Base-by-base conservation (phyloP, 495 filamentous ascomycete genomes). In the Penicillium fimorum region DNA sequence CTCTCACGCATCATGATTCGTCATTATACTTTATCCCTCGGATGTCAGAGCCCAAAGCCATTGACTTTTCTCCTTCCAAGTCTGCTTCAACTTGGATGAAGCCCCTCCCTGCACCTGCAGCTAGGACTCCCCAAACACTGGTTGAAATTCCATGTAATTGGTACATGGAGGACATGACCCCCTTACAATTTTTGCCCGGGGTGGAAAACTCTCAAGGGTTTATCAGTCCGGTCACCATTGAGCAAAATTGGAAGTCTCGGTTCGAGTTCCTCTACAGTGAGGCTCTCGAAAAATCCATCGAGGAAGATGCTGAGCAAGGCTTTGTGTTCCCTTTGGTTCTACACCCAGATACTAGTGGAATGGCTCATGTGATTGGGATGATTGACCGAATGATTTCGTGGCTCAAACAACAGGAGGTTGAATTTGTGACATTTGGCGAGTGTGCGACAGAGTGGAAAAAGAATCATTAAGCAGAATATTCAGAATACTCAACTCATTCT, bases 321-420 rank as follows among this genome's bases (percentile, higher is more conserved):
- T 56, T 56, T 2, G 65, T 83, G 4, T 81, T 82, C 50, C 74
- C 76, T 29, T 60, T 85, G 35, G 58, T 83, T 17, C 62, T 82
- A 71, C 82, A 85, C 66, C 82, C 82, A 18, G 81, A 85, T 70
- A 84, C 80, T 11, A 82, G 79, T 60, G 82, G 82, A 8, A 85
- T 82, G 81, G 77, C 82, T 27, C 82, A 85, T 74, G 74, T 85
- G 10, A 78, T 83, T 63, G 77, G 79, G 0, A 84, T 85, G 82
- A 58, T 84, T 47, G 80, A 86, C 64, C 65, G 79, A 35, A 72
- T 81, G 63, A 63, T 86, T 50, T 57, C 40, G 25, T 85, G 82
- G 81, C 50, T 86, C 66, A 74, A 78, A 64, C 70, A 68, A 27
- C 71, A 63, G 50, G 75, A 57, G 37, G 49, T 52, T 41, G 49